A percentile compares a stretch with the other conserved stretches of the same genome.
Conservation (phyloP, 768 basidiomycete species). For the Pleurotus platypus region DNA sequence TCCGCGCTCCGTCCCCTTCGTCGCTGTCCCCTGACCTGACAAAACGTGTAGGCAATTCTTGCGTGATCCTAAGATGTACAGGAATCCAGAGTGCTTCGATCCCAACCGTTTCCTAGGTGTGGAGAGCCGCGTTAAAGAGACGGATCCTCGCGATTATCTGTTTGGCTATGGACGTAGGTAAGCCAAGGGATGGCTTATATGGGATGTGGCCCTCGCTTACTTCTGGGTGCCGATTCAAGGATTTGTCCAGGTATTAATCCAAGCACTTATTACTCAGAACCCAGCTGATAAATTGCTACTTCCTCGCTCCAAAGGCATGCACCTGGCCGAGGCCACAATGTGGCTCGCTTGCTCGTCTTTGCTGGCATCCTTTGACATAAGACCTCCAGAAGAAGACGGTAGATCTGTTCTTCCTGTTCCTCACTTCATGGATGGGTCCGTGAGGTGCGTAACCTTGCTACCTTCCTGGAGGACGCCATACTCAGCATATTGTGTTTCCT, state of each 20-base stretch:
- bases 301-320: slow-evolving; percentile 15
- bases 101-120: slow-evolving; percentile 1
- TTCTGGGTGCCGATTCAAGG: neutral
- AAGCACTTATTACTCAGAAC: neutral
- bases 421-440: slow-evolving; percentile 7
- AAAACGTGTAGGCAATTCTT: slow-evolving; percentile 38
- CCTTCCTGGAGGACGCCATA: neutral
- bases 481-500: neutral
- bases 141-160: slow-evolving; percentile 55
- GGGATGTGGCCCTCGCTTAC: neutral
- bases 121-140: slow-evolving; percentile 12
- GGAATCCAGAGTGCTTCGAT: slow-evolving; percentile 8
- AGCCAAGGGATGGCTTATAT: slow-evolving; percentile 10
- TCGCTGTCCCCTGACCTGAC: neutral
- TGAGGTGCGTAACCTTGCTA: slow-evolving; percentile 8
- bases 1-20: neutral
- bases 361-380: slow-evolving; percentile 17
- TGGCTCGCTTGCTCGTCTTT: slow-evolving; percentile 18
- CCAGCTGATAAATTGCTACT: neutral
- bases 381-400: slow-evolving; percentile 11
- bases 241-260: neutral
- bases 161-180: slow-evolving; percentile 73
- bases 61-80: slow-evolving; percentile 46
- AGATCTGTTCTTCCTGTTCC: slow-evolving; percentile 11
- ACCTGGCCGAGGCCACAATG: slow-evolving; percentile 23